phyloP scores from a whole-genome alignment of 2,329 filamentous ascomycete species.

The Pestalotiopsis sp. region DNA sequence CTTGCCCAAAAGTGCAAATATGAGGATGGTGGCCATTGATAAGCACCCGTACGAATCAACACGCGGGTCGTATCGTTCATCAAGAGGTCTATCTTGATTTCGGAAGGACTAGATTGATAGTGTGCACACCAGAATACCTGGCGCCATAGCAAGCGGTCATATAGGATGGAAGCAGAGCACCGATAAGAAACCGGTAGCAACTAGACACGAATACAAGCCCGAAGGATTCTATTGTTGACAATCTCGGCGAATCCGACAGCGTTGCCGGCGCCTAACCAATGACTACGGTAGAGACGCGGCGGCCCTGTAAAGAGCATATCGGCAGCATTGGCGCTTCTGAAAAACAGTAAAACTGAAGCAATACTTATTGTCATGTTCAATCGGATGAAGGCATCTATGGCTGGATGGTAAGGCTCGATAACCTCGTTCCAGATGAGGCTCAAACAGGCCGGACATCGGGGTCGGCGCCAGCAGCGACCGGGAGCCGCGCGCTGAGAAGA shows the following conservation, averaged over 20 bases:
- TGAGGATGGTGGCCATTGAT: neutral
- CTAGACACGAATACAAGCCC: neutral
- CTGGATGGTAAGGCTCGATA: neutral
- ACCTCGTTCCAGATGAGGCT: neutral
- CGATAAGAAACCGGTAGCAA: neutral
- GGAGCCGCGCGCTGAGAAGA: constrained; percentile 25
- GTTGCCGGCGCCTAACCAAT: constrained; percentile 10
- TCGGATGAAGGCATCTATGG: neutral
- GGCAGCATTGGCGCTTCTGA: neutral
- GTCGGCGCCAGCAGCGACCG: constrained; percentile 18
- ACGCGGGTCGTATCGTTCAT: neutral
- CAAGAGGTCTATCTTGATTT: neutral
- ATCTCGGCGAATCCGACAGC: constrained; percentile 4
- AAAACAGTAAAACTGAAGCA: neutral
- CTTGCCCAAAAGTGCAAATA: neutral
- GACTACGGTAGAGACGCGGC: neutral
- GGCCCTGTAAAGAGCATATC: constrained; percentile 2
- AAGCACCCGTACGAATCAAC: neutral
- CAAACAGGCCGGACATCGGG: constrained; percentile 14
- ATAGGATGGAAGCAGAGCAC: neutral
- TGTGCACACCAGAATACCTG: neutral
- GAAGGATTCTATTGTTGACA: constrained; percentile 6
- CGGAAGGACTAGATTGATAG: neutral
- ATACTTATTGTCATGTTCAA: neutral
- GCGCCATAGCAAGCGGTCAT: constrained; percentile 11